Evolutionary conservation across 192 early-diverging fungal species (phyloP), one percentile per base, ranked within the genome.

Genomic region (Backusella sp.): DNA sequence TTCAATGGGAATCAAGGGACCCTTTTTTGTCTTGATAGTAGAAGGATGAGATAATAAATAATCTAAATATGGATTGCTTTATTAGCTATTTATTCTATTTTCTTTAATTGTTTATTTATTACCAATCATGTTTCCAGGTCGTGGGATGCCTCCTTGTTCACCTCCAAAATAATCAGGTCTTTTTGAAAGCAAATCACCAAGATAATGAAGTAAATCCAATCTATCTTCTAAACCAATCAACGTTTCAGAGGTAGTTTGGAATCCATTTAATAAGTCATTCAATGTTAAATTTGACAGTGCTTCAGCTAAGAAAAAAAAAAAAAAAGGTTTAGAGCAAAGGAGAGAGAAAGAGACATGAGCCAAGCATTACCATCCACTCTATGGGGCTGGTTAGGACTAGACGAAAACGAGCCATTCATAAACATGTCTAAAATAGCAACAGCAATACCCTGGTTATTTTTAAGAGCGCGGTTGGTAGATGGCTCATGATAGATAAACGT

Each of bases 61-160:
- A n/a, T 81, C 79, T 81, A 42, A 11, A 53, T 32, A 56, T 28
- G 21, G 28, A 34, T 66, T 17, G 37, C 37, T 66, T 23, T 35
- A 66, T 32, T 34, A 17, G 34, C 4, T 12, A 26, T 69, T 23
- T 39, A 11, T 12, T 12, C 12, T 41, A 68, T 59, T 26, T 12
- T 4, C 12, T 39, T 21, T 21, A 39, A 41, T 44, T 69, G 14
- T 68, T 7, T 23, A 39, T 69, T 2, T 30, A 7, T 67, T 84
- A 86, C 87, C 88, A 69, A 96, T 77, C 80, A 98, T 86, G 81
- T 93, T 92, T 42, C 97, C 97, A 14, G 97, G 97, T 49, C 97
- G 86, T 19, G 88, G 79, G 62, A 86, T 84, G 30, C 37, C 35
- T 41, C 84, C 82, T 36, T 37, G 34, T 21, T 69, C 68, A 68